Evolutionary conservation across 2,329 filamentous ascomycete species (phyloP).

Genomic region (Diaporthe nobilis): DNA sequence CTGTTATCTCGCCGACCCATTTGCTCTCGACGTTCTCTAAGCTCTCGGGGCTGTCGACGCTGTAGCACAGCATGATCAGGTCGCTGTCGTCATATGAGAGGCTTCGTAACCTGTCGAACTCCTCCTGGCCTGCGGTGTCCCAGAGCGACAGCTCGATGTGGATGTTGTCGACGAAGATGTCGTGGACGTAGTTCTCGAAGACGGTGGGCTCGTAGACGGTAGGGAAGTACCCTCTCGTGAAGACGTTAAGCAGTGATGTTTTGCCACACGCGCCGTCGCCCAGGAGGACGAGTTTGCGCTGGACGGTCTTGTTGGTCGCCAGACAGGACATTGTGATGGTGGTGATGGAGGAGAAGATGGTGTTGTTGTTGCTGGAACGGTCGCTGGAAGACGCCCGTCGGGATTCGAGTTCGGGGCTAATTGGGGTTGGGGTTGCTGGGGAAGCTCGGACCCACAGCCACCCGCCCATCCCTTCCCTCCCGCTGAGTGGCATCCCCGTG

Average conservation of each 20-base stretch:
- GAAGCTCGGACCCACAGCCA: constrained; percentile 23
- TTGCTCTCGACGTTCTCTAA: constrained; percentile 99
- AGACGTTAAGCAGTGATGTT: constrained; percentile 97
- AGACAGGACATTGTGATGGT: constrained; percentile 33
- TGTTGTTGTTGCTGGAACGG: constrained; percentile 23
- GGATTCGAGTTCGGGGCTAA: constrained; percentile 24
- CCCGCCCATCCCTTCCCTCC: constrained; percentile 5
- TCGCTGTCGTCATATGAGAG: constrained; percentile 98
- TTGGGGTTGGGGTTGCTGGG: constrained; percentile 26
- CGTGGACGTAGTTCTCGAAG: constrained; percentile 99
- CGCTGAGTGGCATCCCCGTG: constrained; percentile 16
- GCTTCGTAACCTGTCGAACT: constrained; percentile 96
- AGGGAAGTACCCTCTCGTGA: constrained; percentile 98
- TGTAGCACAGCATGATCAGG: constrained; percentile 99
- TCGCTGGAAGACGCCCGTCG: constrained; percentile 8
- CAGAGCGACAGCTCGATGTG: constrained; percentile 98
- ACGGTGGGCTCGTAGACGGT: constrained; percentile 99
- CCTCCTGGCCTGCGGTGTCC: constrained; percentile 98
- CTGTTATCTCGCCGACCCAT: constrained; percentile 97
- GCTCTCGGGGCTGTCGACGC: constrained; percentile 94
- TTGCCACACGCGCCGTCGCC: constrained; percentile 98
- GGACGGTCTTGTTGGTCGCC: constrained; percentile 76
- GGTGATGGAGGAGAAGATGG: constrained; percentile 13
- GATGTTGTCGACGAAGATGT: constrained; percentile 97
- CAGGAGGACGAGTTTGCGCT: constrained; percentile 97